Percentiles rank a stretch among this genome's conserved stretches.
Conservation (phyloP, 441 rosid genomes). For the Populus trichocarpa region DNA sequence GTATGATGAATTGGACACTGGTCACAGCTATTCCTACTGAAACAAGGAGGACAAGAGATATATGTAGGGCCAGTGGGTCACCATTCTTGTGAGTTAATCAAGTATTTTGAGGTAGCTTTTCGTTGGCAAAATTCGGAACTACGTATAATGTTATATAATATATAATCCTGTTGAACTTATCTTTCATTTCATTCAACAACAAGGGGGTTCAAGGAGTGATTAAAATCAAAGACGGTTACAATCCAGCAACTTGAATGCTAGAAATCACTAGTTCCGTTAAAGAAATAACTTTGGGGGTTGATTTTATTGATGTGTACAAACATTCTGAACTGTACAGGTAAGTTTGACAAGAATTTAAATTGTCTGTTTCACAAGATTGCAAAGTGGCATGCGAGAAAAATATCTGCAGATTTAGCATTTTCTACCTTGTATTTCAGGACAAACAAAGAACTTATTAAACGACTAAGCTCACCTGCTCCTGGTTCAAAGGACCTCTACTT, state of each 20-base stretch:
- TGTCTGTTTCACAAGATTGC: background rate
- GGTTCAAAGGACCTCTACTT: constrained; percentile 57
- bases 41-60: constrained; percentile 75
- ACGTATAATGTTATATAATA: background rate
- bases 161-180: background rate
- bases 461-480: constrained; percentile 47
- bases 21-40: constrained; percentile 57
- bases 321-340: constrained; percentile 63
- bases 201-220: constrained; percentile 55
- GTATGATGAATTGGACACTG: background rate
- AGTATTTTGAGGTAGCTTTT: constrained; percentile 59
- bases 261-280: constrained; percentile 54
- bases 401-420: background rate
- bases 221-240: constrained; percentile 68
- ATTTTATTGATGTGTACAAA: constrained; percentile 62
- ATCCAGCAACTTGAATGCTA: constrained; percentile 87
- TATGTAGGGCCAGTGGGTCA: constrained; percentile 72
- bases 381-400: background rate
- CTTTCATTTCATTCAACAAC: background rate
- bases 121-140: background rate
- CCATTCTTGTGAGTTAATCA: constrained; percentile 51
- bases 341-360: background rate
- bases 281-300: constrained; percentile 50
- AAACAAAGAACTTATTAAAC: constrained; percentile 54
- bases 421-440: constrained; percentile 34